Conservation (phyloP, 345 rosid genomes). For the Durio zibethinus region DNA sequence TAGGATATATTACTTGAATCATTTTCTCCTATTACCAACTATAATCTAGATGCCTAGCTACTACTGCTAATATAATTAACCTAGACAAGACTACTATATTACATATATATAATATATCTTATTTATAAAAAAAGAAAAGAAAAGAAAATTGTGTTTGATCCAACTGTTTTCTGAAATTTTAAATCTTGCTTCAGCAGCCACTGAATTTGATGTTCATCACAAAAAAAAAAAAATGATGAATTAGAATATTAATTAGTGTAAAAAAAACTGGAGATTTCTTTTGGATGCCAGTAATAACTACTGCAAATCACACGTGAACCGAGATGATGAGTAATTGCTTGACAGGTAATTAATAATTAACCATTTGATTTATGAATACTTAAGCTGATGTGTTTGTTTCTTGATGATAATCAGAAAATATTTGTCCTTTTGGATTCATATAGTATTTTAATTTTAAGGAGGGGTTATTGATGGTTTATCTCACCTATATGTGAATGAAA, state of each 20-base stretch:
- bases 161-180: not conserved
- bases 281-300: not conserved
- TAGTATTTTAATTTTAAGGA: too few relatives aligned
- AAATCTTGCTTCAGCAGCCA: not conserved
- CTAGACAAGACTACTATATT: not conserved
- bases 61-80: not conserved
- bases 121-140: not conserved
- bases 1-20: not conserved
- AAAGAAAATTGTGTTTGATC: not conserved
- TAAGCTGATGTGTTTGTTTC: not conserved
- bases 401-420: not conserved
- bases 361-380: not conserved
- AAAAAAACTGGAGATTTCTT: not conserved
- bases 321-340: slow-evolving; percentile 1
- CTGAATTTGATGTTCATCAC: slow-evolving; percentile 10
- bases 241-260: not conserved
- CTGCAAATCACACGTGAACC: slow-evolving; percentile 1
- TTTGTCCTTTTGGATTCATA: not conserved
- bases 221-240: not conserved
- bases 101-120: not conserved
- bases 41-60: not conserved
- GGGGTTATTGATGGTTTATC: too few relatives aligned
- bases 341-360: not conserved
- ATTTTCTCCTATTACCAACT: not conserved
- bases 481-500: not conserved